Conservation (phyloP, 1,284 basidiomycete genomes). For the Coriolopsis trogii region DNA sequence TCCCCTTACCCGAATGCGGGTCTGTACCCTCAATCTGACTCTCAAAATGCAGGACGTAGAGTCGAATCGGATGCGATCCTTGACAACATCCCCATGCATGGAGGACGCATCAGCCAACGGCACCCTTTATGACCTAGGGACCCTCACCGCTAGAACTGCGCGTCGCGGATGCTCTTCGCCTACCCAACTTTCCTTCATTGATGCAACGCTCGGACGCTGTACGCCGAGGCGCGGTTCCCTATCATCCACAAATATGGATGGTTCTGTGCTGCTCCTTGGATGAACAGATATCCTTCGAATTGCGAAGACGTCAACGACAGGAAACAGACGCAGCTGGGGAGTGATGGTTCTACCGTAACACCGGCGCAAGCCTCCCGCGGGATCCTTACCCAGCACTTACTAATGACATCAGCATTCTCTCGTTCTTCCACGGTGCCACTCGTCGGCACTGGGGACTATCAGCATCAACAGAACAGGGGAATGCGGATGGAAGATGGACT, state of each 20-base stretch:
- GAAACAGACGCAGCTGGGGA: not conserved
- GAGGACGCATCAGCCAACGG: no score
- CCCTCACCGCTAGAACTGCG: not conserved
- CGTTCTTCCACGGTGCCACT: no score
- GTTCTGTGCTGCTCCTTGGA: not conserved
- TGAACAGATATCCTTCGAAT: no score
- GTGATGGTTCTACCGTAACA: not conserved
- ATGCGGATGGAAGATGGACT: not conserved
- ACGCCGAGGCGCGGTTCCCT: not conserved
- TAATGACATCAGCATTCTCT: not conserved
- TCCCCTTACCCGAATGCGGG: no score
- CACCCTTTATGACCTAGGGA: no score
- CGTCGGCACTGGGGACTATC: conserved; percentile 13
- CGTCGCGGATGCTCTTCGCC: no score
- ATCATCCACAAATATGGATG: not conserved
- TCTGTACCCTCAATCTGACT: no score
- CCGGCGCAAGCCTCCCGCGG: not conserved
- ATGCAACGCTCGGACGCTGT: not conserved
- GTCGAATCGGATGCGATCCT: no score
- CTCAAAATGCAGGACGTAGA: no score
- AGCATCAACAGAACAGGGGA: conserved; percentile 9
- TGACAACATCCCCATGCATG: no score
- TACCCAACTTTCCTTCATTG: no score
- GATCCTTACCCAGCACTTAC: not conserved
- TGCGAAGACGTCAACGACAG: no score